A percentile compares a stretch with the other conserved stretches of the same genome.
These are phyloP conservation scores for Botrytis cinerea DNA, from an alignment of 2,329 filamentous ascomycete genomes.

Conservation along the genomic window DNA sequence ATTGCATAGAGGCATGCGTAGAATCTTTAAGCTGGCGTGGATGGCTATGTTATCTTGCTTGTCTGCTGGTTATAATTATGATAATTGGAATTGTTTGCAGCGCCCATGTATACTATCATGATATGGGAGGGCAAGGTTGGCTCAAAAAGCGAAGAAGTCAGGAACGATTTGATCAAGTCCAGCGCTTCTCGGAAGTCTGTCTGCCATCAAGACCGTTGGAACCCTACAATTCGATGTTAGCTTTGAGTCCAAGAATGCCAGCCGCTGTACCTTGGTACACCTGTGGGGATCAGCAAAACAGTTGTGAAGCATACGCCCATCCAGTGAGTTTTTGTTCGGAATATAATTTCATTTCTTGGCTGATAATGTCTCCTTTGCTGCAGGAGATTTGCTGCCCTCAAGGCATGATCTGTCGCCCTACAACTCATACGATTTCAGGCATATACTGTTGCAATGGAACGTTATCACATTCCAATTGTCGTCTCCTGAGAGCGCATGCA, in stretches of 20 bases:
- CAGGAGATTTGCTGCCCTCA: constrained; percentile 40
- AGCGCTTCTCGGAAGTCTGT: constrained; percentile 25
- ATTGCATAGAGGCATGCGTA: constrained; percentile 5
- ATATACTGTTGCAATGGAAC: constrained; percentile 39
- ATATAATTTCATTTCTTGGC: background rate
- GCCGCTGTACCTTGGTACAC: constrained; percentile 35
- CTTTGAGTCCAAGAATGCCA: constrained; percentile 11
- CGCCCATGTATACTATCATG: constrained; percentile 35
- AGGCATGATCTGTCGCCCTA: constrained; percentile 33
- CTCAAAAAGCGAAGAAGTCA: constrained; percentile 26
- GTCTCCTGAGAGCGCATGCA: constrained; percentile 29
- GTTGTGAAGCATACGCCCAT: constrained; percentile 36
- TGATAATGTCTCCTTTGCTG: background rate
- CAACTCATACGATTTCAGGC: constrained; percentile 32
- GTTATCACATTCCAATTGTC: constrained; percentile 28
- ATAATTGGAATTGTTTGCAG: constrained; percentile 34
- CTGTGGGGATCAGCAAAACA: constrained; percentile 39
- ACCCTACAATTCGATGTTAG: constrained; percentile 13
- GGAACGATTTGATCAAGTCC: background rate
- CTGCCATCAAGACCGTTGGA: constrained; percentile 33
- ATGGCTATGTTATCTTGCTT: constrained; percentile 29
- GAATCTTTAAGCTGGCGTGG: constrained; percentile 27
- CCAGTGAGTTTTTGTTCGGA: constrained; percentile 29
- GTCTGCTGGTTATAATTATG: constrained; percentile 30
- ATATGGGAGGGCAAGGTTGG: constrained; percentile 36